A percentile compares a stretch with the other conserved stretches of the same genome.
Conservation (phyloP, 352 stramenopile species). For the Globisporangium viniferum region DNA sequence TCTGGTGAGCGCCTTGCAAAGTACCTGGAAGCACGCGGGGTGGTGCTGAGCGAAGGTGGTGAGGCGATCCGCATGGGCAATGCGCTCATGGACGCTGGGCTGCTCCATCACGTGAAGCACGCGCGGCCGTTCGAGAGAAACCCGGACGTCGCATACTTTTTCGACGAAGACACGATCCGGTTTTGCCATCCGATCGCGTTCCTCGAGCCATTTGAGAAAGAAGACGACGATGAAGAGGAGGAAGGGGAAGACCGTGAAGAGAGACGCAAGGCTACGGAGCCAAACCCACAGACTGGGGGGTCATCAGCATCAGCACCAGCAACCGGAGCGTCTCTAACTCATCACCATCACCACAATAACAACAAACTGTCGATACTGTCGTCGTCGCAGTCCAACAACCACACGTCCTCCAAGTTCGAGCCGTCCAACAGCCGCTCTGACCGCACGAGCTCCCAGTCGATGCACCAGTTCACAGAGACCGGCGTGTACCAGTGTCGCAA, state of each 20-base stretch:
- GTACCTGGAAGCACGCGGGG: constrained; percentile 30
- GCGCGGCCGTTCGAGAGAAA: constrained; percentile 26
- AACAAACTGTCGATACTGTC: constrained; percentile 3
- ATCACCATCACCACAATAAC: neutral
- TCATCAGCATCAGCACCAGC: neutral
- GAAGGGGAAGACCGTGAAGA: neutral
- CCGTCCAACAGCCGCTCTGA: constrained; percentile 7
- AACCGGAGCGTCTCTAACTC: neutral
- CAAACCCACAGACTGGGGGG: neutral
- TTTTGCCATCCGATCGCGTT: constrained; percentile 24
- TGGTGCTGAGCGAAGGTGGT: constrained; percentile 5
- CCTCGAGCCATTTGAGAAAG: constrained; percentile 7
- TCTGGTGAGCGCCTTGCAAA: constrained; percentile 23
- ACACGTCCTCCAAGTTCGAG: constrained; percentile 4
- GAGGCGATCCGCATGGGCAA: constrained; percentile 50
- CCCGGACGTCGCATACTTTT: constrained; percentile 37
- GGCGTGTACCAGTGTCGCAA: constrained; percentile 48
- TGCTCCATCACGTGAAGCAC: constrained; percentile 52
- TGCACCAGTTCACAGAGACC: constrained; percentile 23
- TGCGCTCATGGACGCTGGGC: constrained; percentile 57
- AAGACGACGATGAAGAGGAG: neutral
- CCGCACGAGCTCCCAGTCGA: constrained; percentile 14
- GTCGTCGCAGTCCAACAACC: constrained; percentile 1
- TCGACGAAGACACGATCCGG: constrained; percentile 35
- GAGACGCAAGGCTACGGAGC: neutral